phyloP scores from a whole-genome alignment of 331 rosid genomes.

The Phaseolus coccineus region DNA sequence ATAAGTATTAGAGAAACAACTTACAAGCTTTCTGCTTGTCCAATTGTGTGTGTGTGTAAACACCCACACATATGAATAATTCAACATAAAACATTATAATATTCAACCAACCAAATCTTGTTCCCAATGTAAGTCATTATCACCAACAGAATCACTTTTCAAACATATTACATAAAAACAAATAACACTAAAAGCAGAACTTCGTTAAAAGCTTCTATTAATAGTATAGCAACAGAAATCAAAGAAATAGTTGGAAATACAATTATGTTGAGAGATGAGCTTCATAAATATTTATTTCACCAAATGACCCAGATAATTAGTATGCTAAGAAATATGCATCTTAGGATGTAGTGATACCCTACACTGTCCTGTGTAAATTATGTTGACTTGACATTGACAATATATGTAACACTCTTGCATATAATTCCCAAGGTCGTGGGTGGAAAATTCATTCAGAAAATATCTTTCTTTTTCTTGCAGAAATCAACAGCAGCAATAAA shows the following conservation, averaged over 20 bases:
- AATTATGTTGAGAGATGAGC: neutral
- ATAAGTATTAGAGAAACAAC: neutral
- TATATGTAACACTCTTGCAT: too few species aligned
- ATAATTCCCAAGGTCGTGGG: too few species aligned
- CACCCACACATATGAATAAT: neutral
- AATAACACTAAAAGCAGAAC: neutral
- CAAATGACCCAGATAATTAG: neutral
- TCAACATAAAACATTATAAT: neutral
- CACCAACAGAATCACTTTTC: neutral
- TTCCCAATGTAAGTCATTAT: neutral
- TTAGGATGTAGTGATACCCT: neutral
- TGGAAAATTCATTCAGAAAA: too few species aligned
- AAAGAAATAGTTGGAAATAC: neutral
- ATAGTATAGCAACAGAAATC: conserved; percentile 23
- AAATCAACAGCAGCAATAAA: too few species aligned
- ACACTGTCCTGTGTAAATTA: too few species aligned
- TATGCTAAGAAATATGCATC: neutral
- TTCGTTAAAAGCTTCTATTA: neutral
- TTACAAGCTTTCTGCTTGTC: neutral
- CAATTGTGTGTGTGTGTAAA: neutral
- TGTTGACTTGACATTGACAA: too few species aligned
- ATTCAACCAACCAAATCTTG: conserved; percentile 11
- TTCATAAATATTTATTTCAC: neutral
- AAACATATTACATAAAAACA: neutral
- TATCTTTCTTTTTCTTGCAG: too few species aligned